phyloP scores from a whole-genome alignment of 169 alveolate species.

The Plasmodium coatneyi region DNA sequence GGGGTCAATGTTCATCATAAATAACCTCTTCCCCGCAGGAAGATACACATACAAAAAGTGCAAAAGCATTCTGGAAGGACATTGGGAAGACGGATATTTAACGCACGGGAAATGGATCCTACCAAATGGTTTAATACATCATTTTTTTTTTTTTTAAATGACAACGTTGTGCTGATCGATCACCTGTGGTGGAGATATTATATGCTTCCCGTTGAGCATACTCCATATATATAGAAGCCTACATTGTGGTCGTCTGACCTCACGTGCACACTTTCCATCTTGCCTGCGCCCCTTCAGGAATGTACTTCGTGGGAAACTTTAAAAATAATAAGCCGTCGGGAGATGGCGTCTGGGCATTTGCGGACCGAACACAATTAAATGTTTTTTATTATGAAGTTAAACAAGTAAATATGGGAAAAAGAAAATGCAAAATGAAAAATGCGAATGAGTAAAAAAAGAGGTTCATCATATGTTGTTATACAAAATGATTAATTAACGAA shows the following conservation, averaged over 20 bases:
- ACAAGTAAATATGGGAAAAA: slow-evolving; percentile 3
- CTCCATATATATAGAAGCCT: background rate
- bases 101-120: slow-evolving; percentile 55
- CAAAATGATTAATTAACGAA: background rate
- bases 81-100: slow-evolving; percentile 59
- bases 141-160: background rate
- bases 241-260: background rate
- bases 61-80: slow-evolving; percentile 52
- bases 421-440: background rate
- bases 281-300: slow-evolving; percentile 2
- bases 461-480: background rate
- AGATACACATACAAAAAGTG: slow-evolving; percentile 55
- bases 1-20: background rate
- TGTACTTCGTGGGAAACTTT: slow-evolving; percentile 47
- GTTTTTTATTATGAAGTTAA: slow-evolving; percentile 35
- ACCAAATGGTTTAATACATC: slow-evolving; percentile 37
- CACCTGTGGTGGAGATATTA: background rate
- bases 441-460: background rate
- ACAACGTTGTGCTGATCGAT: background rate
- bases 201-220: background rate
- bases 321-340: slow-evolving; percentile 35
- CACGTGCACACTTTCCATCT: background rate
- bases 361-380: slow-evolving; percentile 45
- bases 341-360: slow-evolving; percentile 47
- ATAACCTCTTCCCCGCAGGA: slow-evolving; percentile 3